phyloP scores from a whole-genome alignment of 805 yeast genomes.

The Clavispora fructus region DNA sequence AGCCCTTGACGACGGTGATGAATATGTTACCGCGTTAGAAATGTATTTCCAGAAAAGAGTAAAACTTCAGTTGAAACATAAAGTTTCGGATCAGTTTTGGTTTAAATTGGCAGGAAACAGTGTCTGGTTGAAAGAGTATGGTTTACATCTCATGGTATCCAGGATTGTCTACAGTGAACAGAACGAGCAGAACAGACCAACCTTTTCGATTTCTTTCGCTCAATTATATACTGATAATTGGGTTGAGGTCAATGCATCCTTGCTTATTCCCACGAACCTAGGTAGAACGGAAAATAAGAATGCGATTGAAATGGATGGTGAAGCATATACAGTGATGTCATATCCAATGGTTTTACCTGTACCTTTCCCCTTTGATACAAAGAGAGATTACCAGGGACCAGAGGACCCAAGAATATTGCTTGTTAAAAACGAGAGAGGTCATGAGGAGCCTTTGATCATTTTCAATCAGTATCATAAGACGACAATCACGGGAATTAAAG shows the following conservation, averaged over 20 bases:
- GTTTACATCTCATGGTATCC: constrained; percentile 18
- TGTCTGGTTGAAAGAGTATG: constrained; percentile 18
- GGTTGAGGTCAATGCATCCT: constrained; percentile 17
- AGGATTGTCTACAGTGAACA: constrained; percentile 15
- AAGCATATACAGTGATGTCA: constrained; percentile 2
- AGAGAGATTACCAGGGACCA: constrained; percentile 35
- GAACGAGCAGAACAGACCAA: constrained; percentile 13
- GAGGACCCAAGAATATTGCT: constrained; percentile 46
- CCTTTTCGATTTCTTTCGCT: constrained; percentile 14
- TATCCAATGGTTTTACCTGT: constrained; percentile 9
- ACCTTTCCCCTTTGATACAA: constrained; percentile 16
- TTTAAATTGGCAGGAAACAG: constrained; percentile 18
- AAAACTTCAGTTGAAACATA: constrained; percentile 6
- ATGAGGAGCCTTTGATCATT: constrained; percentile 43
- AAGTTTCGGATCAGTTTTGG: constrained; percentile 11
- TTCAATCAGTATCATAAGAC: constrained; percentile 28
- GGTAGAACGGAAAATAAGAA: not conserved
- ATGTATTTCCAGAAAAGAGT: constrained; percentile 6
- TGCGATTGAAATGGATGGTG: constrained; percentile 1
- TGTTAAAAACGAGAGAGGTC: constrained; percentile 26
- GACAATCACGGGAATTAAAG: not conserved
- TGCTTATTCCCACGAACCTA: constrained; percentile 19
- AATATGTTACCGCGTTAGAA: constrained; percentile 6
- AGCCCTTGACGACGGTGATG: constrained; percentile 2
- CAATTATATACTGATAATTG: constrained; percentile 19